Conservation (phyloP, 2,329 filamentous ascomycete genomes). For the Alternaria ventricosa region DNA sequence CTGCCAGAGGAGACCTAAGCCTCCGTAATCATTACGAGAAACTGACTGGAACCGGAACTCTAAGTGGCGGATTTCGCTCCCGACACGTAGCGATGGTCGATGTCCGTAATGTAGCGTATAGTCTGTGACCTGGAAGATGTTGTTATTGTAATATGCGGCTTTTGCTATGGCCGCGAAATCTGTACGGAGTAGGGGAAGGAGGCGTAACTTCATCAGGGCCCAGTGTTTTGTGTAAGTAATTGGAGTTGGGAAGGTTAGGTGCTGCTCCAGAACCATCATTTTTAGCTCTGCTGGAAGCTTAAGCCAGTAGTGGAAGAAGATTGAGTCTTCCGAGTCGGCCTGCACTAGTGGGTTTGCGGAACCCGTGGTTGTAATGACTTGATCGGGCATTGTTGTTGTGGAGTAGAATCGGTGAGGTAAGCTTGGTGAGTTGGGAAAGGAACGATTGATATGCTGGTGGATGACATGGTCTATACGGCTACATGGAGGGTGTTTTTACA, state of each 20-base stretch:
- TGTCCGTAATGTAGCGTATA: not conserved
- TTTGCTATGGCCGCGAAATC: not conserved
- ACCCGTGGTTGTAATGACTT: not conserved
- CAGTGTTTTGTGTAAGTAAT: not conserved
- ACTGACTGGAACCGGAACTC: not conserved
- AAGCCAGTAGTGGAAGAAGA: not conserved
- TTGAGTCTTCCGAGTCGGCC: not conserved
- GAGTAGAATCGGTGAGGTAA: not conserved
- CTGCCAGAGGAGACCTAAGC: not conserved
- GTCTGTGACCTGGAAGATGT: not conserved
- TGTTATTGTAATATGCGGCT: not conserved
- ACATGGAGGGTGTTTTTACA: not conserved
- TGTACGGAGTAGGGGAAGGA: not conserved
- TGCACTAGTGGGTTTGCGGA: not conserved
- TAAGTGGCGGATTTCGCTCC: not conserved
- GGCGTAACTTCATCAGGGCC: not conserved
- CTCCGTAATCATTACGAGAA: not conserved
- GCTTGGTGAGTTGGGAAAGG: not conserved
- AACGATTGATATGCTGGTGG: not conserved
- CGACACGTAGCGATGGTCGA: not conserved
- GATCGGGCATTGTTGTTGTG: not conserved
- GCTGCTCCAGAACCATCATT: not conserved
- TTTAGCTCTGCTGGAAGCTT: not conserved
- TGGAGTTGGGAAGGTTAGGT: not conserved
- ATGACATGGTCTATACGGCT: not conserved